Evolutionary conservation across 2,329 filamentous ascomycete genomes (phyloP).

Genomic region (Rhynchosporium secalis): DNA sequence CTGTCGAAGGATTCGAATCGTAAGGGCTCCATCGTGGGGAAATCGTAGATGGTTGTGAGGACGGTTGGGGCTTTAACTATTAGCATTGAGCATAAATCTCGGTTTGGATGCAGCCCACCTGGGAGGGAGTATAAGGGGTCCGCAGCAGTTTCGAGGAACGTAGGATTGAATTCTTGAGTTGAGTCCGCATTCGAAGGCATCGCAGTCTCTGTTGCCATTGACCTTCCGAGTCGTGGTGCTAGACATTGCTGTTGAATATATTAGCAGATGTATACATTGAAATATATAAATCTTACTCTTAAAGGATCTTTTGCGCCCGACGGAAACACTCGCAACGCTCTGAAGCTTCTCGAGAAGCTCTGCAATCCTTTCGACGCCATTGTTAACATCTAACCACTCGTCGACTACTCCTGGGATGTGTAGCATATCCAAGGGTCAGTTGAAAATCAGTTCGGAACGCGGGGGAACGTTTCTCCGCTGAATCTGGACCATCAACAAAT

Average conservation of each 20-base stretch:
- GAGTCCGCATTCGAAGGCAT: slow-evolving; percentile 36
- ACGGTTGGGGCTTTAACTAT: slow-evolving; percentile 59
- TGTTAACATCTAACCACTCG: slow-evolving; percentile 21
- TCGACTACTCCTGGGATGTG: slow-evolving; percentile 23
- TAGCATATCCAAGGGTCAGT: slow-evolving; percentile 25
- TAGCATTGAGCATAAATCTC: slow-evolving; percentile 10
- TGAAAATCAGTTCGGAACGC: slow-evolving; percentile 29
- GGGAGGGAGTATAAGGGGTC: slow-evolving; percentile 19
- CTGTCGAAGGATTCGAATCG: slow-evolving; percentile 75
- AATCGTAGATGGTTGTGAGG: slow-evolving; percentile 82
- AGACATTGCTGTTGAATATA: slow-evolving; percentile 45
- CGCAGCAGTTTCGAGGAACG: slow-evolving; percentile 20
- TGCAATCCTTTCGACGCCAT: slow-evolving; percentile 40
- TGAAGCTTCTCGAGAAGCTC: slow-evolving; percentile 35
- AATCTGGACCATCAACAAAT: slow-evolving; percentile 30
- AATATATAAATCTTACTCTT: slow-evolving; percentile 37
- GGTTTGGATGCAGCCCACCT: slow-evolving; percentile 17
- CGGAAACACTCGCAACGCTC: slow-evolving; percentile 30
- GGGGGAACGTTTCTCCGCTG: slow-evolving; percentile 26
- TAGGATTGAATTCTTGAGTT: slow-evolving; percentile 21
- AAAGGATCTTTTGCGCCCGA: slow-evolving; percentile 41
- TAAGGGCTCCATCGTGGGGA: slow-evolving; percentile 84
- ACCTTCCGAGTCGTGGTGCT: slow-evolving; percentile 43
- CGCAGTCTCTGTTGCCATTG: slow-evolving; percentile 51
- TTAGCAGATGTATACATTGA: neutral